A percentile compares a stretch with the other conserved stretches of the same genome.
These are phyloP conservation scores for Sporothrix inflata DNA, from an alignment of 2,329 filamentous ascomycete genomes.

Conservation along the genomic window DNA sequence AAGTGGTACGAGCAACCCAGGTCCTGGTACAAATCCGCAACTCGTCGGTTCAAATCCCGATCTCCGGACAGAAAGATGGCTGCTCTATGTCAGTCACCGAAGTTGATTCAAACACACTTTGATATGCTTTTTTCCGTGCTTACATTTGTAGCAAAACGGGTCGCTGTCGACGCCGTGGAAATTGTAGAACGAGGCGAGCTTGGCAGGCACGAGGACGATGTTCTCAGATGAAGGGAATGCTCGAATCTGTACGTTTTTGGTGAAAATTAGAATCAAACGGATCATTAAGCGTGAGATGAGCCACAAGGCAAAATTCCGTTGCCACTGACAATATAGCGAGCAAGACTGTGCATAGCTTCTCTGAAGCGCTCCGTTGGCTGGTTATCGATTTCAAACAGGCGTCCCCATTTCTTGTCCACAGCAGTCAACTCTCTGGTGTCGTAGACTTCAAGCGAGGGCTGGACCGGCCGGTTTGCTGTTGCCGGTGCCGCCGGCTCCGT, in stretches of 20 bases:
- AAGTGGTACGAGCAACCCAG: slow-evolving; percentile 67
- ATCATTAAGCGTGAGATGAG: neutral
- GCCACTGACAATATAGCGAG: slow-evolving; percentile 67
- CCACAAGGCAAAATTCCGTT: neutral
- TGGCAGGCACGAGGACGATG: slow-evolving; percentile 66
- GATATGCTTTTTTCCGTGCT: slow-evolving; percentile 33
- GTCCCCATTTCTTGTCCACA: slow-evolving; percentile 61
- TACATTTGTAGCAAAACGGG: slow-evolving; percentile 63
- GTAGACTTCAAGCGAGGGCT: neutral
- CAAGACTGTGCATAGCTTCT: slow-evolving; percentile 73
- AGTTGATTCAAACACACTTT: too few relatives aligned
- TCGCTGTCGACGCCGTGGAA: slow-evolving; percentile 67
- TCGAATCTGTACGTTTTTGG: neutral
- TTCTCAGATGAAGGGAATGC: slow-evolving; percentile 9
- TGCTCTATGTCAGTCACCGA: slow-evolving; percentile 38
- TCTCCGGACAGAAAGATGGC: slow-evolving; percentile 54
- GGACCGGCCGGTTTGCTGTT: neutral
- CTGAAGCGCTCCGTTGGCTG: slow-evolving; percentile 69
- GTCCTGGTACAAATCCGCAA: slow-evolving; percentile 55
- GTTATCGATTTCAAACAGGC: slow-evolving; percentile 69
- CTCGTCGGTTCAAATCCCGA: slow-evolving; percentile 11
- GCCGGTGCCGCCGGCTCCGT: neutral
- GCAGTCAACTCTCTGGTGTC: slow-evolving; percentile 22
- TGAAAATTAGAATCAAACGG: neutral
- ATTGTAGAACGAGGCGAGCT: slow-evolving; percentile 74